These are phyloP conservation scores for Blastobotrys buckinghamii DNA, from an alignment of 1,139 yeast genomes.

Conservation along the genomic window DNA sequence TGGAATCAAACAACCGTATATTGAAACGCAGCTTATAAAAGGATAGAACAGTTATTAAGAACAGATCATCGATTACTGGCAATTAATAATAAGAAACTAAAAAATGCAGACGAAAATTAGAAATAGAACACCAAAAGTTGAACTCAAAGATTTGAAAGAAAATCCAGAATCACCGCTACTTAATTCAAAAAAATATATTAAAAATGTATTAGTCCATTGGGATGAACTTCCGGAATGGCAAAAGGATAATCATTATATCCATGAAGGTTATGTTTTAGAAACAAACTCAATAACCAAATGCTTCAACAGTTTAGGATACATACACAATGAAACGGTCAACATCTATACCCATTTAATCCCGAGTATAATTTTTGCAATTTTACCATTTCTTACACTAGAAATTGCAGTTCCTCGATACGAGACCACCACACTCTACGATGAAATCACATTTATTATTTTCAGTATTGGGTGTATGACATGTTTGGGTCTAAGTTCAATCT, in stretches of 20 bases:
- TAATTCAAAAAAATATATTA: neutral
- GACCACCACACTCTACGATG: conserved; percentile 43
- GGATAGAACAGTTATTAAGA: too few species aligned
- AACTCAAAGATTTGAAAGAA: neutral
- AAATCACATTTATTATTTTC: conserved; percentile 40
- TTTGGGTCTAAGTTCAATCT: conserved; percentile 65
- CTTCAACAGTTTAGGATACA: conserved; percentile 50
- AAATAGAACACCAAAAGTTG: neutral
- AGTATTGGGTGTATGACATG: conserved; percentile 52
- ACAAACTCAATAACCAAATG: conserved; percentile 52
- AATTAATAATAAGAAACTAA: too few species aligned
- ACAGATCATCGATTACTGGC: too few species aligned
- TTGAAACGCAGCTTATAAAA: too few species aligned
- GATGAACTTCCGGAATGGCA: conserved; percentile 76
- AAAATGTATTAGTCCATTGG: conserved; percentile 24
- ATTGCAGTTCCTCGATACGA: conserved; percentile 36
- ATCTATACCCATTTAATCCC: conserved; percentile 80
- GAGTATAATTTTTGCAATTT: conserved; percentile 35
- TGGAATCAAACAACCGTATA: too few species aligned
- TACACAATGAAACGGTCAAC: conserved; percentile 84
- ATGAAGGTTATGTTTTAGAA: conserved; percentile 68
- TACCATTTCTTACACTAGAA: conserved; percentile 15
- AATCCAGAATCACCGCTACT: neutral
- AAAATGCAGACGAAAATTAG: neutral
- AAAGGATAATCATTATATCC: conserved; percentile 72